A percentile compares a stretch with the other conserved stretches of the same genome.
Evolutionary conservation across 345 rosid genomes (phyloP).

Genomic region (Camelina hispida): DNA sequence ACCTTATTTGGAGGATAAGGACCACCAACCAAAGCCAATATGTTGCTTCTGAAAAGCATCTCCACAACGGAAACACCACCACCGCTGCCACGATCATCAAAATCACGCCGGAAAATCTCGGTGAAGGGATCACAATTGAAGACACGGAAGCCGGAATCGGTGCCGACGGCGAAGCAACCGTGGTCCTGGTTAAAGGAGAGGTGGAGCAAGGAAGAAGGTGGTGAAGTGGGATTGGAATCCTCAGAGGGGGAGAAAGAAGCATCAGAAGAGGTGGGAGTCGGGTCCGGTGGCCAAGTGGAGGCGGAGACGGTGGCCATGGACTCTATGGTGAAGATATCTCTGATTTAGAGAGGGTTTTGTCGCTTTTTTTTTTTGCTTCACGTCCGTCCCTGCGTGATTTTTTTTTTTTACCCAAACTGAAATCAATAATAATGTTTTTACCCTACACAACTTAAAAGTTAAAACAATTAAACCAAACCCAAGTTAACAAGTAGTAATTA

Average conservation of each 20-base stretch:
- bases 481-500: no score
- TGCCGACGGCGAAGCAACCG: conserved; percentile 82
- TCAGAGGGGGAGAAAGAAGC: not conserved
- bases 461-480: no score
- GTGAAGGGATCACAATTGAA: conserved; percentile 87
- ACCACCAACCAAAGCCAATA: conserved; percentile 85
- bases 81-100: conserved; percentile 68
- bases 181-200: conserved; percentile 85
- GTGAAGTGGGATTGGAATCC: conserved; percentile 28
- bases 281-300: conserved; percentile 50
- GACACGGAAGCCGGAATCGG: conserved; percentile 82
- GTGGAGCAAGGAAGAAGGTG: conserved; percentile 55
- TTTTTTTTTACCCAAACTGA: no score
- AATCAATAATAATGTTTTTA: no score
- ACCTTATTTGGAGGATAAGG: conserved; percentile 76
- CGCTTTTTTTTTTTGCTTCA: no score
- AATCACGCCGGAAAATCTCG: conserved; percentile 90
- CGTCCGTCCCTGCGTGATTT: no score
- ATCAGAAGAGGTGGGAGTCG: no score
- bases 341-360: no score
- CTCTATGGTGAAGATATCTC: not conserved
- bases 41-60: conserved; percentile 88
- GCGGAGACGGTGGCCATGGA: conserved; percentile 73
- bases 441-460: no score
- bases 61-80: conserved; percentile 81